Conservation (phyloP, 305 asterid species). For the Fraxinus greggii region DNA sequence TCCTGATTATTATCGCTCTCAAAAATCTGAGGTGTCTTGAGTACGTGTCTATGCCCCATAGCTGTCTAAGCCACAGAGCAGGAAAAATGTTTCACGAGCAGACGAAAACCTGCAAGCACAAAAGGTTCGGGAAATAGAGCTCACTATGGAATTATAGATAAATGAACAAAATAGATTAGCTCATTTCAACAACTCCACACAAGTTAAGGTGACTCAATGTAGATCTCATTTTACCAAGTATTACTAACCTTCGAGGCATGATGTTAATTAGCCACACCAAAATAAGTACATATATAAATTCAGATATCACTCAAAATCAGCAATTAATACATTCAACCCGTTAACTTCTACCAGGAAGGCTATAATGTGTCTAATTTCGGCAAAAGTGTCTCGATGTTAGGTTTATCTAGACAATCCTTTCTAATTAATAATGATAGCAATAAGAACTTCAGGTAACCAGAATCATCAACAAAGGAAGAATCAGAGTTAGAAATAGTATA, state of each 20-base stretch:
- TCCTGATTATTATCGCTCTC: conserved; percentile 44
- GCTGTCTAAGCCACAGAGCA: conserved; percentile 16
- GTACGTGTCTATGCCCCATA: conserved; percentile 49
- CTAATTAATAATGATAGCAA: conserved; percentile 14
- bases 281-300: background rate
- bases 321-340: background rate
- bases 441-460: conserved; percentile 20
- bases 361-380: conserved; percentile 14
- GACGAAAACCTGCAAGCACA: conserved; percentile 32
- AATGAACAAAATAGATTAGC: conserved; percentile 8
- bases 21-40: conserved; percentile 37
- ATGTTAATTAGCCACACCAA: background rate
- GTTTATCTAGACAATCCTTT: conserved; percentile 17
- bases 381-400: background rate
- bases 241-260: background rate
- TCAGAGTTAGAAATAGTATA: conserved; percentile 10
- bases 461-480: background rate
- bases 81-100: conserved; percentile 10
- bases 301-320: conserved; percentile 9
- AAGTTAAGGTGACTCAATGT: background rate
- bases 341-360: conserved; percentile 26
- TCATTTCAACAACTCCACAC: background rate
- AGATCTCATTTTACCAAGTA: background rate
- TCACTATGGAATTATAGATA: conserved; percentile 1
- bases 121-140: conserved; percentile 17